Conservation (phyloP, 441 rosid genomes). For the Corymbia citriodora region DNA sequence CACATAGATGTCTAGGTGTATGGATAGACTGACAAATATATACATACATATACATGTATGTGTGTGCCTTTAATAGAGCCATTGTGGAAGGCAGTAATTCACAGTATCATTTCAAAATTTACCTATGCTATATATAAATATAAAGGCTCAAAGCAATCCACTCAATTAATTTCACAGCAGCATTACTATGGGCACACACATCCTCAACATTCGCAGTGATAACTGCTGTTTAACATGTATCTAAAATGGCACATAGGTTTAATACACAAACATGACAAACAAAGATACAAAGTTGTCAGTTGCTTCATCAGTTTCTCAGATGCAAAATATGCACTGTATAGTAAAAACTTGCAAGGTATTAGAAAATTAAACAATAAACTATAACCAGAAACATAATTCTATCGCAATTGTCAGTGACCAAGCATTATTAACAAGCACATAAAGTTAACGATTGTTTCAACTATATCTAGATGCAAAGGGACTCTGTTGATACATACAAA, state of each 20-base stretch:
- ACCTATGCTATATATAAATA: neutral
- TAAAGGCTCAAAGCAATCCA: neutral
- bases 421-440: neutral
- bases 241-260: neutral
- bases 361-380: neutral
- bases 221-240: neutral
- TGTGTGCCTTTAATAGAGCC: neutral
- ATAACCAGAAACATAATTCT: neutral
- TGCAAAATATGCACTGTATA: neutral
- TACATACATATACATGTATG: neutral
- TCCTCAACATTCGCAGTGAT: neutral
- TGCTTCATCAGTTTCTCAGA: neutral
- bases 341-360: neutral
- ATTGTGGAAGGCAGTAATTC: neutral
- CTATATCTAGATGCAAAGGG: neutral
- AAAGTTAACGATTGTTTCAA: neutral
- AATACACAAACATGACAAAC: neutral
- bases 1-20: neutral
- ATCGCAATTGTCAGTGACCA: neutral
- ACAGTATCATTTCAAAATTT: neutral
- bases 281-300: neutral
- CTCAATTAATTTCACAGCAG: neutral
- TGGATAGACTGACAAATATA: neutral
- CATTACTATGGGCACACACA: neutral
- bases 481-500: neutral